These are phyloP conservation scores for Leccinum pellstonianum DNA, from an alignment of 768 basidiomycete species.

Conservation along the genomic window DNA sequence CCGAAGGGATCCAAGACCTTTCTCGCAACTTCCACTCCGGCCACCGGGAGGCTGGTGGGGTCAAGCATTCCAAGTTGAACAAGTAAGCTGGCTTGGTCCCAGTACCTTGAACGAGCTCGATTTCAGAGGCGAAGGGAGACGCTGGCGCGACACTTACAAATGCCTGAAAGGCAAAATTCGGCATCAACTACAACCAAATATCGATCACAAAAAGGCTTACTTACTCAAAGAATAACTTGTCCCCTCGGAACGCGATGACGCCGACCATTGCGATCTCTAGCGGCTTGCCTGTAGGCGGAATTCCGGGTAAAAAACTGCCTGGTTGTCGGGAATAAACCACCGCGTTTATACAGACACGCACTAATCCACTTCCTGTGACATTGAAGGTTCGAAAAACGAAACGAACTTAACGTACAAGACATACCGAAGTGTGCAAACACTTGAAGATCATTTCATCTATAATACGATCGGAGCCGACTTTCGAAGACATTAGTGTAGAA, in stretches of 20 bases:
- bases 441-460: conserved; percentile 50
- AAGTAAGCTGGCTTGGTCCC: conserved; percentile 50
- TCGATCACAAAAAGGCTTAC: conserved; percentile 20
- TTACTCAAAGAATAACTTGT: conserved; percentile 51
- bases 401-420: neutral
- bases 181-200: neutral
- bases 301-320: conserved; percentile 32
- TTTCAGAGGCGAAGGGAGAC: neutral
- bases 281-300: conserved; percentile 38
- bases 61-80: conserved; percentile 43
- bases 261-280: conserved; percentile 44
- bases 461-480: conserved; percentile 43
- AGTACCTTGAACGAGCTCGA: conserved; percentile 33
- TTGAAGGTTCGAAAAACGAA: neutral
- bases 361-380: conserved; percentile 41
- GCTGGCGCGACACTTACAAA: conserved; percentile 11
- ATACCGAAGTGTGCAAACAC: conserved; percentile 39
- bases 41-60: conserved; percentile 33
- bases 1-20: conserved; percentile 45
- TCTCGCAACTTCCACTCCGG: conserved; percentile 39
- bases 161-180: conserved; percentile 12
- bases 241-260: conserved; percentile 47
- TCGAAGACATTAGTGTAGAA: neutral
- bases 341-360: conserved; percentile 17
- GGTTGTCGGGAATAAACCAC: conserved; percentile 5